These are phyloP conservation scores for Lactarius sp. DNA, from an alignment of 768 basidiomycete species.

Conservation along the genomic window DNA sequence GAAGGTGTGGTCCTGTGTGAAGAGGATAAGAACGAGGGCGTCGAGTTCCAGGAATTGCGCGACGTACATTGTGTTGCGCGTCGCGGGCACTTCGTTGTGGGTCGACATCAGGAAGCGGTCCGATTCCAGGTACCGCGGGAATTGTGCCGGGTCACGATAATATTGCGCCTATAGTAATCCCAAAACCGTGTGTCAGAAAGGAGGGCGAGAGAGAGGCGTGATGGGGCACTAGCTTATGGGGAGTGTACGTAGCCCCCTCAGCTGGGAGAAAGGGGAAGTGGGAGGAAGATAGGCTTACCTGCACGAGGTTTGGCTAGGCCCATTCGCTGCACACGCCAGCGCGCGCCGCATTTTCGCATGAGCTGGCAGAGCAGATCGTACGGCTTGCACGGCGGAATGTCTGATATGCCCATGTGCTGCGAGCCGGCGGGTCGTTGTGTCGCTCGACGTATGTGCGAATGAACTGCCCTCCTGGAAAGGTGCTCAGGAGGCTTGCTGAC, in stretches of 20 bases:
- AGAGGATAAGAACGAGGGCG: slow-evolving; percentile 66
- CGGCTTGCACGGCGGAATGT: slow-evolving; percentile 59
- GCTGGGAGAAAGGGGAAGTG: not conserved
- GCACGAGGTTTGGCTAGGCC: slow-evolving; percentile 75
- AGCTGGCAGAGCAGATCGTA: slow-evolving; percentile 67
- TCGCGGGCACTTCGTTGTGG: slow-evolving; percentile 65
- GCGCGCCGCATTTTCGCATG: slow-evolving; percentile 53
- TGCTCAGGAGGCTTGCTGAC: not conserved
- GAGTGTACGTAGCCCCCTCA: no score
- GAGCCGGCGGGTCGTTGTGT: slow-evolving; percentile 57
- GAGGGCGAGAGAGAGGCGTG: no score
- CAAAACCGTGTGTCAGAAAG: not conserved
- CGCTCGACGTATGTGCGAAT: slow-evolving; percentile 78
- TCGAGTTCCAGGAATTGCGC: slow-evolving; percentile 55
- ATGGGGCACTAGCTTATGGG: no score
- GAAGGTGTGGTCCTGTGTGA: slow-evolving; percentile 68
- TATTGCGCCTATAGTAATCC: slow-evolving; percentile 64
- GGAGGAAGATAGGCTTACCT: slow-evolving; percentile 35
- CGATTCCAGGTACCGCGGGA: slow-evolving; percentile 51
- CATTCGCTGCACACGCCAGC: slow-evolving; percentile 65
- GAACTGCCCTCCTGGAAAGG: slow-evolving; percentile 66
- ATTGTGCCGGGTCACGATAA: slow-evolving; percentile 65
- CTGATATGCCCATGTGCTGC: slow-evolving; percentile 82
- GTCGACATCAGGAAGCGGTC: slow-evolving; percentile 68
- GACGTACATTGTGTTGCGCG: slow-evolving; percentile 56